Conservation (phyloP, 169 alveolate genomes). For the Hepatocystis sp. region DNA sequence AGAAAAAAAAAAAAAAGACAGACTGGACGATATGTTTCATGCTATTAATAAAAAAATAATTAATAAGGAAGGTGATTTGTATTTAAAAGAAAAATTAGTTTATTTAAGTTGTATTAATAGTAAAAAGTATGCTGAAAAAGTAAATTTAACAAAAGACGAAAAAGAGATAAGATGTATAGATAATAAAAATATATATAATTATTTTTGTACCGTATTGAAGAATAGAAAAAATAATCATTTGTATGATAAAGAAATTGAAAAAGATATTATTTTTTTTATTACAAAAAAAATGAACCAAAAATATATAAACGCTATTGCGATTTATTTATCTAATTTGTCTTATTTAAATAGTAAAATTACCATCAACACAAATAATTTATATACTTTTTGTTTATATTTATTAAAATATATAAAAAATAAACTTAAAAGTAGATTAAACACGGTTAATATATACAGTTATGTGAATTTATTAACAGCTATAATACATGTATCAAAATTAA, state of each 20-base stretch:
- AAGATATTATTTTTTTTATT: conserved; percentile 21
- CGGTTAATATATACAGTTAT: neutral
- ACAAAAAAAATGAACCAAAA: conserved; percentile 8
- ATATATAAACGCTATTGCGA: conserved; percentile 14
- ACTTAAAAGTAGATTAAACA: conserved; percentile 8
- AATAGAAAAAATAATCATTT: conserved; percentile 33
- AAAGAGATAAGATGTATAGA: conserved; percentile 6
- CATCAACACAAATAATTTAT: conserved; percentile 34
- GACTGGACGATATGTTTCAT: conserved; percentile 7
- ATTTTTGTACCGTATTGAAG: conserved; percentile 38
- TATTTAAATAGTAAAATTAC: conserved; percentile 49
- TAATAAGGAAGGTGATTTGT: neutral
- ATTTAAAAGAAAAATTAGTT: conserved; percentile 23
- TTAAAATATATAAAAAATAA: conserved; percentile 49
- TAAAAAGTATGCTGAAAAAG: conserved; percentile 49
- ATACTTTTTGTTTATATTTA: conserved; percentile 15
- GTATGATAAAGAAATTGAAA: conserved; percentile 30
- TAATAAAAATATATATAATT: conserved; percentile 40
- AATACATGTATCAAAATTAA: conserved; percentile 28
- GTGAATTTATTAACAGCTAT: conserved; percentile 19
- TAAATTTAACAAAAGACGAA: conserved; percentile 8
- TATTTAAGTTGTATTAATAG: conserved; percentile 35
- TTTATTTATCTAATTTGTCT: conserved; percentile 22
- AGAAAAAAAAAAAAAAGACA: neutral
- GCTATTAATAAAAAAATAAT: conserved; percentile 5